Base-by-base conservation (phyloP, 768 basidiomycete genomes). In the Leucocoprinus leucothites region DNA sequence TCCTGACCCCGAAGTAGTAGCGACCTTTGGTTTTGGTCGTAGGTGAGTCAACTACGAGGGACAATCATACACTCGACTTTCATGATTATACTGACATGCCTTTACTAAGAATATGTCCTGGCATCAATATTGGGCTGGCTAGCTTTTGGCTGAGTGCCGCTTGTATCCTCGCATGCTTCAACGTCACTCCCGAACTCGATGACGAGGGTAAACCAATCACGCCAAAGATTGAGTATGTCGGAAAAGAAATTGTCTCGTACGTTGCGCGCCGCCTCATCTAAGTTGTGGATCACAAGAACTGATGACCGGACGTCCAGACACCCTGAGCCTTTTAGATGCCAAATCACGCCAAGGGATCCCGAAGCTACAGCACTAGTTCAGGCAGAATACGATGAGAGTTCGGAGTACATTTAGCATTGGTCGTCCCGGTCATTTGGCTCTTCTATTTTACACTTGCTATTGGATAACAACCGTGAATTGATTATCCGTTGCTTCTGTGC, bases 1-100 rank as follows among this genome's bases (percentile, higher is more conserved):
- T 34, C 11, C 40, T 7, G 43, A 51, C 22, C 41, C 57, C 14
- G 41, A 43, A 14, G 19, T 43, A 28, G 21, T 48, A 22, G 58
- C 48, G 2, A 43, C 51, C 3, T 61, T 59, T 34, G 57, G 58
- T 6, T 61, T 57, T 48, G 58, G 58, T 11, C 52, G 60, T 14
- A 26, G 59, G 56, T 55, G 16, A 4, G 35, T 50, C 0, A 13
- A 8, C 1, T 28, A n/a, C n/a, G n/a, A n/a, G n/a, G n/a, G n/a
- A n/a, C n/a, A n/a, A n/a, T n/a, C n/a, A n/a, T n/a, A n/a, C 31
- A 5, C 11, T 31, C 6, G 31, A 31, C 31, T 5, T 31, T 11
- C 5, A 5, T 31, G 6, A 11, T 31, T 31, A 11, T 5, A 5
- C 5, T 31, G 31, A 31, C 31, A 11, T 5, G 5, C 31, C 6